Evolutionary conservation across 768 basidiomycete species (phyloP).

Genomic region (Exidia glandulosa): DNA sequence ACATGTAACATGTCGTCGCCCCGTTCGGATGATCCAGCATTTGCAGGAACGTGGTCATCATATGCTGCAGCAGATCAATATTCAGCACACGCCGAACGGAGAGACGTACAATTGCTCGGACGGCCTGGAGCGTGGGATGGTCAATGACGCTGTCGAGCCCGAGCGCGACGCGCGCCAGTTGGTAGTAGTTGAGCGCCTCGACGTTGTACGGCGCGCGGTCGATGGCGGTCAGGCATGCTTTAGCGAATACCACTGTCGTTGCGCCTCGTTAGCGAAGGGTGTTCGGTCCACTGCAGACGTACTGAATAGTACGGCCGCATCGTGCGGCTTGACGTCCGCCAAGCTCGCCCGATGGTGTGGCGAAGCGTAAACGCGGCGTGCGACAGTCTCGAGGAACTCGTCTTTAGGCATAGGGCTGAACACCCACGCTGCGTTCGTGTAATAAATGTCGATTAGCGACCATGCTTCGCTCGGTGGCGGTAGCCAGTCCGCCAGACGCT

Average conservation of each 20-base stretch:
- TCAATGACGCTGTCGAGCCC: neutral
- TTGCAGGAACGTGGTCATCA: neutral
- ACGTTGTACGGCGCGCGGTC: neutral
- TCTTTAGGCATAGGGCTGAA: neutral
- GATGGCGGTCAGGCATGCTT: neutral
- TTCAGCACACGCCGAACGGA: neutral
- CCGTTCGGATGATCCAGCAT: neutral
- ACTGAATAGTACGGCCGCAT: constrained; percentile 48
- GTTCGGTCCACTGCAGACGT: neutral
- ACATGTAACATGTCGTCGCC: neutral
- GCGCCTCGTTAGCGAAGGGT: constrained; percentile 22
- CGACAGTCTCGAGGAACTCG: constrained; percentile 27
- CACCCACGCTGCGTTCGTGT: neutral
- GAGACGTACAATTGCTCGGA: neutral
- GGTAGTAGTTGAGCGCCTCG: neutral
- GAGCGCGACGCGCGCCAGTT: neutral
- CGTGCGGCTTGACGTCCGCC: neutral
- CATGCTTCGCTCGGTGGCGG: neutral
- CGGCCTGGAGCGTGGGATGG: neutral
- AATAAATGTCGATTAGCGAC: neutral
- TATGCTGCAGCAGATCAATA: neutral
- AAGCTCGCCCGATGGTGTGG: neutral
- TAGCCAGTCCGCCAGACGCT: constrained; percentile 12
- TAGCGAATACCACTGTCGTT: constrained; percentile 26
- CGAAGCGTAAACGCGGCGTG: constrained; percentile 23